Conservation (phyloP, 352 stramenopile species). For the Blastocystis sp. region DNA sequence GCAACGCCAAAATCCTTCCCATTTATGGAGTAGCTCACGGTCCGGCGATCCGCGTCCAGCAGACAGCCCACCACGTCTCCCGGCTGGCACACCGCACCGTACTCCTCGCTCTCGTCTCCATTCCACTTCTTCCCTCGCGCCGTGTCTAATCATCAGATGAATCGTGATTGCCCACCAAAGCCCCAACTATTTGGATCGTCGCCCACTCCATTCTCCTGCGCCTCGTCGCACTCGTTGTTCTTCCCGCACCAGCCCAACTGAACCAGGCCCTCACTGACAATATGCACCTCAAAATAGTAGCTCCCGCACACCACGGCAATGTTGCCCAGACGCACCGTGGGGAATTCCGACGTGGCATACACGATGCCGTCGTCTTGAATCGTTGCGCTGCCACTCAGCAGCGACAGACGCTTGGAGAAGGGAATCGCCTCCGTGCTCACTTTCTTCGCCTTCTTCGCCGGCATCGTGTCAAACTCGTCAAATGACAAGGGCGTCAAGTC, state of each 20-base stretch:
- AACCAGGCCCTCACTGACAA: slow-evolving; percentile 59
- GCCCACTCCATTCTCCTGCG: slow-evolving; percentile 57
- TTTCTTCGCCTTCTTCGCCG: background rate
- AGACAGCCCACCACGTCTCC: slow-evolving; percentile 53
- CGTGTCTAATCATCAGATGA: slow-evolving; percentile 1
- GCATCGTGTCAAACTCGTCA: slow-evolving; percentile 5
- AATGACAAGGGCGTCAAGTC: background rate
- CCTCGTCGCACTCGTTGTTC: slow-evolving; percentile 29
- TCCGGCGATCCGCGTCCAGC: slow-evolving; percentile 49
- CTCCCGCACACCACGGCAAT: slow-evolving; percentile 39
- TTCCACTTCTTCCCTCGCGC: slow-evolving; percentile 66
- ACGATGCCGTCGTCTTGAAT: slow-evolving; percentile 56
- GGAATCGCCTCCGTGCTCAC: background rate
- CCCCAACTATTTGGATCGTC: slow-evolving; percentile 52
- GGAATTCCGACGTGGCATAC: slow-evolving; percentile 27
- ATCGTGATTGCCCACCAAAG: slow-evolving; percentile 11
- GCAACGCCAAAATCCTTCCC: slow-evolving; percentile 48
- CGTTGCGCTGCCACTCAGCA: slow-evolving; percentile 15
- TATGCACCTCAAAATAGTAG: slow-evolving; percentile 62
- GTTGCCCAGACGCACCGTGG: slow-evolving; percentile 27
- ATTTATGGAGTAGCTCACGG: slow-evolving; percentile 50
- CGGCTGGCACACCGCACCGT: slow-evolving; percentile 29
- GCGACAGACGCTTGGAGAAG: background rate
- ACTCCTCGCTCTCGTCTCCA: slow-evolving; percentile 38
- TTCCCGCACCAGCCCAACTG: slow-evolving; percentile 40